phyloP scores from a whole-genome alignment of 306 rosid species.

The Dryas octopetala region DNA sequence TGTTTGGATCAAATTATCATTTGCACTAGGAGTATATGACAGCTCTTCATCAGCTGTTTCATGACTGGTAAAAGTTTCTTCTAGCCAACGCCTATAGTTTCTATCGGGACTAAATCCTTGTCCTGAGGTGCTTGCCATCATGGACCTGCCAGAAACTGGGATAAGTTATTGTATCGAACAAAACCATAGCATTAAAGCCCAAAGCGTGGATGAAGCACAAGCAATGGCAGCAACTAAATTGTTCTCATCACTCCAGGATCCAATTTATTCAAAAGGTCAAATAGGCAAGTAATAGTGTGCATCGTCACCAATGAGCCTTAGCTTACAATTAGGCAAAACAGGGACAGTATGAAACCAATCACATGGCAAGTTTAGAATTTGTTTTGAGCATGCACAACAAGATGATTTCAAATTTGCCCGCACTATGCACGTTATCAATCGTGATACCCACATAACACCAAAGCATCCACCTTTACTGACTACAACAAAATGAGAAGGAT shows the following conservation, averaged over 20 bases:
- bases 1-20: constrained; percentile 18
- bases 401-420: too few species aligned
- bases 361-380: too few species aligned
- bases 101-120: constrained; percentile 6
- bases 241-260: not conserved
- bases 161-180: not conserved
- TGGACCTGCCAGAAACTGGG: constrained; percentile 7
- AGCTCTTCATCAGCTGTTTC: constrained; percentile 24
- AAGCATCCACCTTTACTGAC: too few species aligned
- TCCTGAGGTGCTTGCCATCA: constrained; percentile 25
- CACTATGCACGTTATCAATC: too few species aligned
- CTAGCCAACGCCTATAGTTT: constrained; percentile 25
- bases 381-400: too few species aligned
- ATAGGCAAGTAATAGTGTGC: too few species aligned
- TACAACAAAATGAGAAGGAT: too few species aligned
- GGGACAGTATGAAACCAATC: too few species aligned
- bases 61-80: constrained; percentile 20
- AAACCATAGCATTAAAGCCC: not conserved
- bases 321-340: too few species aligned
- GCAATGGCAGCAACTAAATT: not conserved
- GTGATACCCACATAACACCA: too few species aligned
- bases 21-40: constrained; percentile 13
- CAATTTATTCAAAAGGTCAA: too few species aligned
- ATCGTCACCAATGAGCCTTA: too few species aligned
- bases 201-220: not conserved